phyloP scores from a whole-genome alignment of 1,284 basidiomycete genomes.

The Ganoderma meredithae region DNA sequence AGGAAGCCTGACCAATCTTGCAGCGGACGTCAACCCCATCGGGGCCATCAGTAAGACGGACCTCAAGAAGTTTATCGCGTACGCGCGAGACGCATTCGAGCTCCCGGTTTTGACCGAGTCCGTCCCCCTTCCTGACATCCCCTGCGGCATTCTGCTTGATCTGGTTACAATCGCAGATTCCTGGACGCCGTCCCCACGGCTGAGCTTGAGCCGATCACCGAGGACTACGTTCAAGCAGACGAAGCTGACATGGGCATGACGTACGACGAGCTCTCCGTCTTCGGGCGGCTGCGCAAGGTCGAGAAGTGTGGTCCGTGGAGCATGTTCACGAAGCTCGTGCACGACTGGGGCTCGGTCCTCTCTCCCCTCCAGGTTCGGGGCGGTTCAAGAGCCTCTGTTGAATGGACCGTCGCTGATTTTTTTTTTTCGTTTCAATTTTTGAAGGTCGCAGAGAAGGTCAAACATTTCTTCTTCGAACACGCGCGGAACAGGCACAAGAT shows the following conservation, averaged over 20 bases:
- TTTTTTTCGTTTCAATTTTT: no score
- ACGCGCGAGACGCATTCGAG: conserved; percentile 81
- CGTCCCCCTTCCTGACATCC: conserved; percentile 25
- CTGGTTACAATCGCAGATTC: conserved; percentile 63
- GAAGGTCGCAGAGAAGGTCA: conserved; percentile 97
- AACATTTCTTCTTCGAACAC: conserved; percentile 97
- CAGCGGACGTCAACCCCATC: conserved; percentile 98
- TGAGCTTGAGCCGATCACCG: conserved; percentile 95
- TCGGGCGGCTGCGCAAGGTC: conserved; percentile 93
- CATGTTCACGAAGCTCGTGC: conserved; percentile 94
- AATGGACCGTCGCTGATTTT: background rate
- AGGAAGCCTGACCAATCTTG: background rate
- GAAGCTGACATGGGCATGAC: conserved; percentile 99
- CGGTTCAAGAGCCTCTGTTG: background rate
- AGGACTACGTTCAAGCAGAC: conserved; percentile 94
- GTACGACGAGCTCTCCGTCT: conserved; percentile 95
- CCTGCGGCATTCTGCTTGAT: background rate
- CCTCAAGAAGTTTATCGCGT: conserved; percentile 94
- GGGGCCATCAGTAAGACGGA: conserved; percentile 98
- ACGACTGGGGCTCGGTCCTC: conserved; percentile 88
- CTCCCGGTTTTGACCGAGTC: conserved; percentile 86
- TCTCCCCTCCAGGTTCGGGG: conserved; percentile 78
- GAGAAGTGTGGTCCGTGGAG: conserved; percentile 98
- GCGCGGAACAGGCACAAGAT: conserved; percentile 99
- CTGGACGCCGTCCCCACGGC: conserved; percentile 93